Base-by-base conservation (phyloP, 805 yeast genomes). In the Lipomyces anomalus region DNA sequence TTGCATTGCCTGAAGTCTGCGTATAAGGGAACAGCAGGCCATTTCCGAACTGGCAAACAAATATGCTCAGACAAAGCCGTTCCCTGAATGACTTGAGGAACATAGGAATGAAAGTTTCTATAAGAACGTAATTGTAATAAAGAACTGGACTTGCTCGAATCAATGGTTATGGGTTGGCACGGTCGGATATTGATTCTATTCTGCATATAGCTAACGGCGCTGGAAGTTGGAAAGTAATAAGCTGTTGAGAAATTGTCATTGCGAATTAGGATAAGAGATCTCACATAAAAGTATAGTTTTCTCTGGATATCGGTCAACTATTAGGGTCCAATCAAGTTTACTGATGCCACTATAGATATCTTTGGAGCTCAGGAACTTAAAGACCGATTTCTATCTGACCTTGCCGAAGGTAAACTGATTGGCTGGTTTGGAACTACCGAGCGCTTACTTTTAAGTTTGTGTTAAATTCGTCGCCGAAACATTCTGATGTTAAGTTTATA, bases 391-490 rank as follows among this genome's bases (percentile, higher is more conserved):
- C 50, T 69, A 44, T 73, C 73, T 11, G 46, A 47, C 22, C 62
- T 69, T 40, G 71, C 71, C 2, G 47, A 64, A 4, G 73, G 73
- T 6, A 72, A 69, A 48, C 56, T 68, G n/a, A 58, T 69, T 13
- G 83, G 83, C 34, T 76, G 82, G 62, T 78, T 78, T 55, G 83
- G 80, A 26, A 72, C 78, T 66, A 78, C 83, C 32, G 83, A 78
- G 63, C 78, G 54, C 47, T 21, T 11, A n/a, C n/a, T n/a, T n/a
- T n/a, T n/a, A n/a, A n/a, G n/a, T n/a, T n/a, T n/a, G n/a, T n/a
- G n/a, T n/a, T n/a, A n/a, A n/a, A n/a, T n/a, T n/a, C n/a, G n/a
- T n/a, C n/a, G n/a, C n/a, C n/a, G n/a, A n/a, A n/a, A n/a, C n/a
- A n/a, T n/a, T n/a, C n/a, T n/a, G n/a, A n/a, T n/a, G n/a, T n/a